These are phyloP conservation scores for Aspergillus pseudoglaucus DNA, from an alignment of 2,329 filamentous ascomycete species.

Conservation along the genomic window DNA sequence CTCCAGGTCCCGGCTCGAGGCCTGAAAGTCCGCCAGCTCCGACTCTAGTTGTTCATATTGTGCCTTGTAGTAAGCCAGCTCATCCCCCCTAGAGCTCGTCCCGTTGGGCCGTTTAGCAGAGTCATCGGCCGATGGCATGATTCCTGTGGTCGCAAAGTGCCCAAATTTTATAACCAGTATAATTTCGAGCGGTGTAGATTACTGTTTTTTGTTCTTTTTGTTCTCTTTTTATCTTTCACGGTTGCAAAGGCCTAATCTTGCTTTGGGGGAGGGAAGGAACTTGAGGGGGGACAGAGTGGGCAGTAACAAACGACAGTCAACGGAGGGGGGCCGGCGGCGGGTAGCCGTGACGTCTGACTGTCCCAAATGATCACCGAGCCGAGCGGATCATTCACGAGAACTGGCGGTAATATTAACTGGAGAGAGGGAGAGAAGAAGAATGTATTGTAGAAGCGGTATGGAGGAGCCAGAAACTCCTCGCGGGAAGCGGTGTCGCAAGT, in stretches of 20 bases:
- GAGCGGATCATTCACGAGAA: neutral
- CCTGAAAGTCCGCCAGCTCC: constrained; percentile 88
- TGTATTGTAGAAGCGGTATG: neutral
- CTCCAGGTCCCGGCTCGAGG: constrained; percentile 89
- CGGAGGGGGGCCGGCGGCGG: neutral
- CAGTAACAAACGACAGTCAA: neutral
- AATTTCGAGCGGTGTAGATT: neutral
- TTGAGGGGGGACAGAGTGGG: neutral
- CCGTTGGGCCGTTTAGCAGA: constrained; percentile 32
- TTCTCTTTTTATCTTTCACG: too few species aligned
- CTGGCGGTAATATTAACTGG: too few species aligned
- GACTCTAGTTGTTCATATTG: constrained; percentile 90
- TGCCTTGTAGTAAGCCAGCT: constrained; percentile 87
- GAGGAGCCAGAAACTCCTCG: constrained; percentile 17
- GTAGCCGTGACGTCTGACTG: constrained; percentile 7
- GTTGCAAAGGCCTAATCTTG: neutral
- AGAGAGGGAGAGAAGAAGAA: neutral
- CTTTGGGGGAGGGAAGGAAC: neutral
- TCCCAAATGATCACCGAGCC: neutral
- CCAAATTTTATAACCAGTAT: neutral
- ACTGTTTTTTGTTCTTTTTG: too few species aligned
- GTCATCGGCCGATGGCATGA: constrained; percentile 33
- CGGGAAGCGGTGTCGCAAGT: constrained; percentile 32
- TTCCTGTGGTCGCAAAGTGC: constrained; percentile 17
- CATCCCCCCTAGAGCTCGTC: constrained; percentile 54